Evolutionary conservation across 192 early-diverging fungal genomes (phyloP).

Genomic region (Coemansia aciculifera): DNA sequence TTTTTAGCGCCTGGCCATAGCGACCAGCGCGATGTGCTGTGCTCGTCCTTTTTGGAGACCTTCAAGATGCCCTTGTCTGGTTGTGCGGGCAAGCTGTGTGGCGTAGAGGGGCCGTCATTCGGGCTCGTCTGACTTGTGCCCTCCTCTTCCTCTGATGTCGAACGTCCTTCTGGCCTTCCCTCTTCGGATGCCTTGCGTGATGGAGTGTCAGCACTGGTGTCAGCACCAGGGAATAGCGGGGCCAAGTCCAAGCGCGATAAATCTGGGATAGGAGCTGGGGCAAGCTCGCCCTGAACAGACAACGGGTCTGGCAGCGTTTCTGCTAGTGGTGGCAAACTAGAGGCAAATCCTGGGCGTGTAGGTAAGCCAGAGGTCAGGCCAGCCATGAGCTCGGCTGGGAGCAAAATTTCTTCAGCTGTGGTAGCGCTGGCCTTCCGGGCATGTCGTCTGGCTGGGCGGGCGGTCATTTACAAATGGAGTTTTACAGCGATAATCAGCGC

Average conservation of each 20-base stretch:
- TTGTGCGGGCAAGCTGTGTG: constrained; percentile 7
- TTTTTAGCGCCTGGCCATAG: constrained; percentile 50
- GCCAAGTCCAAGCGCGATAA: constrained; percentile 29
- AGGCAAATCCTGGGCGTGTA: constrained; percentile 1
- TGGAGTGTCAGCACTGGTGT: neutral
- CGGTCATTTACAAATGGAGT: constrained; percentile 22
- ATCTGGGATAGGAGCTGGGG: neutral
- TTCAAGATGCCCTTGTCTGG: constrained; percentile 54
- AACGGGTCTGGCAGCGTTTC: neutral
- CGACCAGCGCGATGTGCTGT: constrained; percentile 40
- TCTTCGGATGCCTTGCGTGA: neutral
- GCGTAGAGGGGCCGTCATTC: neutral
- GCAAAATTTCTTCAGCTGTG: constrained; percentile 50
- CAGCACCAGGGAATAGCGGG: constrained; percentile 34
- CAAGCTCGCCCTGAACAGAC: neutral
- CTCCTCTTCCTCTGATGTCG: neutral
- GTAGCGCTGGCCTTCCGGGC: constrained; percentile 53
- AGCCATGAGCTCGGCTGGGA: constrained; percentile 50
- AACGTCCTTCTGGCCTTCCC: neutral
- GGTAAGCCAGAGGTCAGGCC: constrained; percentile 44
- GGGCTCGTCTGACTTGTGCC: neutral
- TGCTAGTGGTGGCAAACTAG: neutral
- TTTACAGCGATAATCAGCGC: neutral
- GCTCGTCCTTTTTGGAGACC: constrained; percentile 32
- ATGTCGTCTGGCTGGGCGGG: constrained; percentile 40